Conservation (phyloP, 2,329 filamentous ascomycete species). For the Tolypocladium tundrense region DNA sequence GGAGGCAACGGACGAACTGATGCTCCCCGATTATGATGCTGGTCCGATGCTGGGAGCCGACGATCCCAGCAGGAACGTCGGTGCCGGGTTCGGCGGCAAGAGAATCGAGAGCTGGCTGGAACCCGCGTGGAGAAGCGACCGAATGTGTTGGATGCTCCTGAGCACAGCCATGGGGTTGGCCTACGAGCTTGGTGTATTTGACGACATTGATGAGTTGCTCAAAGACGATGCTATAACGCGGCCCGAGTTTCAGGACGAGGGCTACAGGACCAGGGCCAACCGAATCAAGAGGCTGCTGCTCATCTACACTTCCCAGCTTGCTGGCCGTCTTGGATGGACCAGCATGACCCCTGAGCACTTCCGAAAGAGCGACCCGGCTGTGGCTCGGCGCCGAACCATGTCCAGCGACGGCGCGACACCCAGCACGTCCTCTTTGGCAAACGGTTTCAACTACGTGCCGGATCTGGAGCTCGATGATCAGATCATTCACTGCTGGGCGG, state of each 20-base stretch:
- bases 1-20: conserved; percentile 60
- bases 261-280: conserved; percentile 64
- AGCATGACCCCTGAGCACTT: conserved; percentile 77
- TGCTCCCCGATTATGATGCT: conserved; percentile 50
- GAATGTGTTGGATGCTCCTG: conserved; percentile 96
- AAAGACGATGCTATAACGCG: conserved; percentile 48
- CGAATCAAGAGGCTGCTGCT: conserved; percentile 80
- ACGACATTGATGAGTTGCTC: conserved; percentile 67
- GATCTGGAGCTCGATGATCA: conserved; percentile 58
- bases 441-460: conserved; percentile 55
- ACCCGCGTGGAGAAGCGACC: conserved; percentile 86
- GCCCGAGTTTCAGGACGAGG: conserved; percentile 62
- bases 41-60: conserved; percentile 28
- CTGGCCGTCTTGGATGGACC: conserved; percentile 81
- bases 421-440: conserved; percentile 47
- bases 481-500: conserved; percentile 82
- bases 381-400: conserved; percentile 37
- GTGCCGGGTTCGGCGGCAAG: conserved; percentile 62
- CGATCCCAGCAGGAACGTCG: conserved; percentile 19
- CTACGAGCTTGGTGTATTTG: conserved; percentile 92
- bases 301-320: conserved; percentile 90
- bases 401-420: conserved; percentile 49
- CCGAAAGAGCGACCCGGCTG: conserved; percentile 46
- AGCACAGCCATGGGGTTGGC: conserved; percentile 83
- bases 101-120: conserved; percentile 94